A percentile compares a stretch with the other conserved stretches of the same genome.
These are phyloP conservation scores for Trichoderma sp. DNA, from an alignment of 2,329 filamentous ascomycete species.

Conservation along the genomic window DNA sequence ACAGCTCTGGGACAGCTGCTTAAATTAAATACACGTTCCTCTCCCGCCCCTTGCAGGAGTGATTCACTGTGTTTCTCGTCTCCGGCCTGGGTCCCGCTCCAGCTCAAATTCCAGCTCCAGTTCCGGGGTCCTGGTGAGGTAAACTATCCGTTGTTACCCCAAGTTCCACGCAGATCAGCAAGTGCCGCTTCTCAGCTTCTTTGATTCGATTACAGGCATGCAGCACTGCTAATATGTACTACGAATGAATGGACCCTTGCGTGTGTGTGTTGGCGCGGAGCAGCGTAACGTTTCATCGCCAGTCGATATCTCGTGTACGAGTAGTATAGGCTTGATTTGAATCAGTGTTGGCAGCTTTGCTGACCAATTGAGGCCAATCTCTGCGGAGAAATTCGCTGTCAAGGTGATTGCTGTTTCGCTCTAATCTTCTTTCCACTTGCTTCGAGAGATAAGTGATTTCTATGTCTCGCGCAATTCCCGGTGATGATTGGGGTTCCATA, in stretches of 20 bases:
- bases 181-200: slow-evolving; percentile 4
- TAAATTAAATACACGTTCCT: slow-evolving; percentile 9
- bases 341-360: background rate
- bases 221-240: background rate
- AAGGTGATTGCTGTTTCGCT: background rate
- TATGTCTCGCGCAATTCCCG: background rate
- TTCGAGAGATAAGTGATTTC: background rate
- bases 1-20: background rate
- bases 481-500: background rate
- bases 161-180: background rate
- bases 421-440: background rate
- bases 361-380: background rate
- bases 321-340: background rate
- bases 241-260: background rate
- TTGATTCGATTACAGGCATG: background rate
- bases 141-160: background rate
- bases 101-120: background rate
- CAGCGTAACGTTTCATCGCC: slow-evolving; percentile 19
- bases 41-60: background rate
- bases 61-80: background rate
- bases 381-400: background rate
- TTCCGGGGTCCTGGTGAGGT: background rate
- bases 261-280: background rate
- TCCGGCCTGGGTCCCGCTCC: background rate
- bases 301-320: background rate